Evolutionary conservation across 257 asterid species (phyloP).

Genomic region (Sherardia arvensis): DNA sequence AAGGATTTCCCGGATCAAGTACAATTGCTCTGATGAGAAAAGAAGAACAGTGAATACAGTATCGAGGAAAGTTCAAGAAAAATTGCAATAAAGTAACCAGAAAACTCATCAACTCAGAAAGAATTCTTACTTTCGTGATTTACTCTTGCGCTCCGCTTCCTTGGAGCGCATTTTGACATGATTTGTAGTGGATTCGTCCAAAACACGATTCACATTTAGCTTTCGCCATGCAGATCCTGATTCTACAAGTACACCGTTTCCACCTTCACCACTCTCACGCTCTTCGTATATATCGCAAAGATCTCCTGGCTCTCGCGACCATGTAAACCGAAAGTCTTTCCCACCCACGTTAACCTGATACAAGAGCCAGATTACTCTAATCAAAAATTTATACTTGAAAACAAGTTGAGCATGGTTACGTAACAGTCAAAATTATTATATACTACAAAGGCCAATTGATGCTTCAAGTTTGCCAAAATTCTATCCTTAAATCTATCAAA

Average conservation of each 20-base stretch:
- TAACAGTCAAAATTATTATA: conserved; percentile 4
- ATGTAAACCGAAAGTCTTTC: conserved; percentile 77
- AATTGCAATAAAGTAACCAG: neutral
- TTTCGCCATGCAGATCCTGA: conserved; percentile 91
- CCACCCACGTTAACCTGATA: conserved; percentile 75
- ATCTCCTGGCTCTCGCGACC: conserved; percentile 86
- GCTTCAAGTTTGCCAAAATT: neutral
- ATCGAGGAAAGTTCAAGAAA: neutral
- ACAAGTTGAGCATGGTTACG: neutral
- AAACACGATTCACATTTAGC: conserved; percentile 80
- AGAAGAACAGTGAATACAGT: conserved; percentile 7
- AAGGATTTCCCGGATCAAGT: conserved; percentile 66
- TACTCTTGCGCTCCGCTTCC: conserved; percentile 80
- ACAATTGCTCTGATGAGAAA: conserved; percentile 74
- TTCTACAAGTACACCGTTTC: conserved; percentile 80
- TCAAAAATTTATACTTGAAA: conserved; percentile 2
- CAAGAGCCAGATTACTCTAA: neutral
- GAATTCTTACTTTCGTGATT: conserved; percentile 65
- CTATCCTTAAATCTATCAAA: neutral
- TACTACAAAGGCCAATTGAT: no score
- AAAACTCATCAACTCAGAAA: neutral
- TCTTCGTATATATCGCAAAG: conserved; percentile 93
- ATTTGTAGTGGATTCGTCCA: conserved; percentile 87
- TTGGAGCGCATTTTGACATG: conserved; percentile 87
- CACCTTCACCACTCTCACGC: conserved; percentile 80